These are phyloP conservation scores for Trematosphaeria pertusa DNA, from an alignment of 2,329 filamentous ascomycete genomes.

Conservation along the genomic window DNA sequence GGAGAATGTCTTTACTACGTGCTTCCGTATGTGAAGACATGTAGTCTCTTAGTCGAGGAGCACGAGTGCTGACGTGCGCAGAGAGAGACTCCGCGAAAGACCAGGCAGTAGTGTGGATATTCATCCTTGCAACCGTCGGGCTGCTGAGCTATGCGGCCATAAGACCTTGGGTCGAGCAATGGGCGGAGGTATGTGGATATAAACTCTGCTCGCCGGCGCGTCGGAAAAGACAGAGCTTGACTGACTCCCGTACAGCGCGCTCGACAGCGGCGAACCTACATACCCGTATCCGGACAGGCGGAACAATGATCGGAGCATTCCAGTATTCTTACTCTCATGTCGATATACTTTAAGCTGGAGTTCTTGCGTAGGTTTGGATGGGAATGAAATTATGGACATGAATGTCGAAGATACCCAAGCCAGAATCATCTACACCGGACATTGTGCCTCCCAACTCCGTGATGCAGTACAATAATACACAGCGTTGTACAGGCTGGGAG, in stretches of 20 bases:
- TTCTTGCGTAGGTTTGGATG: slow-evolving; percentile 6
- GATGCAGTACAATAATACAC: slow-evolving; percentile 44
- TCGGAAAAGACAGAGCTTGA: too few relatives aligned
- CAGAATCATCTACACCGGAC: slow-evolving; percentile 26
- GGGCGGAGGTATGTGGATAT: slow-evolving; percentile 56
- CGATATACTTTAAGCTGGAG: too few relatives aligned
- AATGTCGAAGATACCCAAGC: slow-evolving; percentile 36
- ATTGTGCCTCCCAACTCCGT: slow-evolving; percentile 35
- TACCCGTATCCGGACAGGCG: slow-evolving; percentile 54
- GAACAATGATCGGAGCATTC: slow-evolving; percentile 31
- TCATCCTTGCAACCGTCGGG: slow-evolving; percentile 68
- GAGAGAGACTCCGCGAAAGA: slow-evolving; percentile 73
- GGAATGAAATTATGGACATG: slow-evolving; percentile 33
- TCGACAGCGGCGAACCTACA: slow-evolving; percentile 59
- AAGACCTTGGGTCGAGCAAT: slow-evolving; percentile 65
- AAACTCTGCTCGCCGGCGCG: neutral
- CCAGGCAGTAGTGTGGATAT: slow-evolving; percentile 69
- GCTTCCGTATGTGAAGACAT: slow-evolving; percentile 62
- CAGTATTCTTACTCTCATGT: too few relatives aligned
- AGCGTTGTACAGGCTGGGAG: slow-evolving; percentile 40
- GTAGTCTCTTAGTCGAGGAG: neutral
- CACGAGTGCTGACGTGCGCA: slow-evolving; percentile 33
- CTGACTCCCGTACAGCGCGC: slow-evolving; percentile 45
- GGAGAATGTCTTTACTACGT: slow-evolving; percentile 70
- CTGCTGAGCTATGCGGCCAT: slow-evolving; percentile 66